A percentile compares a stretch with the other conserved stretches of the same genome.
These are phyloP conservation scores for Boletus vermiculosoides DNA, from an alignment of 768 basidiomycete species.

Conservation along the genomic window DNA sequence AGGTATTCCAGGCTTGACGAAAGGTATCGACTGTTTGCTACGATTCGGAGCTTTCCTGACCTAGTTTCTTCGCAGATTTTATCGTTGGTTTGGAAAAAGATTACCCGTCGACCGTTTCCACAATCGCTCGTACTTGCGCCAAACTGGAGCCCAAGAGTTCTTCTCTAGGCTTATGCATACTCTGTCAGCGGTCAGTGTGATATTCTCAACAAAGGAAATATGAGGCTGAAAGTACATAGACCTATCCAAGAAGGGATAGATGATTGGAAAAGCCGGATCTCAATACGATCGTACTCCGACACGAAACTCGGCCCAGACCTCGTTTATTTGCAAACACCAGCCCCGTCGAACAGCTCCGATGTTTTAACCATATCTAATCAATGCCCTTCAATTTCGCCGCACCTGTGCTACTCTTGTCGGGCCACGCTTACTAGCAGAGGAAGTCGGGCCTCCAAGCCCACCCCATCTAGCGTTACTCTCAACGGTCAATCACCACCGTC, in stretches of 20 bases:
- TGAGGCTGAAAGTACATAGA: slow-evolving; percentile 34
- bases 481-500: slow-evolving; percentile 13
- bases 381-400: slow-evolving; percentile 34
- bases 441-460: slow-evolving; percentile 38
- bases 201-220: not conserved
- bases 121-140: slow-evolving; percentile 75
- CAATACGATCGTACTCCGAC: slow-evolving; percentile 53
- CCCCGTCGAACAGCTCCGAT: not conserved
- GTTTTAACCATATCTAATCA: not conserved
- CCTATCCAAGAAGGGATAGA: slow-evolving; percentile 63
- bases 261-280: slow-evolving; percentile 73
- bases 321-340: slow-evolving; percentile 3
- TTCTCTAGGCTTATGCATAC: slow-evolving; percentile 47
- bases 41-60: not conserved
- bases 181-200: slow-evolving; percentile 60
- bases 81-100: slow-evolving; percentile 77
- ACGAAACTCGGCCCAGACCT: slow-evolving; percentile 17
- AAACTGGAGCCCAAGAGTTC: slow-evolving; percentile 70
- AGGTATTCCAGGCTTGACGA: slow-evolving; percentile 65
- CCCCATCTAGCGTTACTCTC: not conserved
- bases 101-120: slow-evolving; percentile 85
- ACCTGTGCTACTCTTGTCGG: slow-evolving; percentile 64
- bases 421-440: slow-evolving; percentile 59
- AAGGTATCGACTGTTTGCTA: slow-evolving; percentile 45
- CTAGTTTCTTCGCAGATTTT: slow-evolving; percentile 51